phyloP scores from a whole-genome alignment of 2,329 filamentous ascomycete genomes.

The Botrytis tulipae region DNA sequence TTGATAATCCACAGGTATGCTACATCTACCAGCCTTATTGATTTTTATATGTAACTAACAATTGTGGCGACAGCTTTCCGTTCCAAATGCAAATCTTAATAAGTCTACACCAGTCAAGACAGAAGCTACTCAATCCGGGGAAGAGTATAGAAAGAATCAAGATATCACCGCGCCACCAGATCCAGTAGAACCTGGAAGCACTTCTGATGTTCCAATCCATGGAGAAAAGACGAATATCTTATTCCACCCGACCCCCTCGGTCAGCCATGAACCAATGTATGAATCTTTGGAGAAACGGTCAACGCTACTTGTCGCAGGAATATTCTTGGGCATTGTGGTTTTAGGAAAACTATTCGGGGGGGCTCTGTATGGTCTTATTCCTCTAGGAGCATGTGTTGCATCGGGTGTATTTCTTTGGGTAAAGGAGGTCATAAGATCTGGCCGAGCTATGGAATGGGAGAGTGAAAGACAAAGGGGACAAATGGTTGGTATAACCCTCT shows the following conservation, averaged over 20 bases:
- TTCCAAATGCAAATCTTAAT: conserved; percentile 86
- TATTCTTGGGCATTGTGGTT: conserved; percentile 72
- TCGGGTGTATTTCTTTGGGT: conserved; percentile 86
- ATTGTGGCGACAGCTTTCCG: conserved; percentile 56
- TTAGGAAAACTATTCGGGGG: conserved; percentile 79
- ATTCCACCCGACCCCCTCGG: conserved; percentile 88
- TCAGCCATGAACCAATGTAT: conserved; percentile 90
- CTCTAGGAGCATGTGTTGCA: conserved; percentile 66
- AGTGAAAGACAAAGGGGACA: conserved; percentile 82
- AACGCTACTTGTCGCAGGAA: conserved; percentile 65
- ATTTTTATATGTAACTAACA: neutral
- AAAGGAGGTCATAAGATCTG: conserved; percentile 80
- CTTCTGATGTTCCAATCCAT: conserved; percentile 91
- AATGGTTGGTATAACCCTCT: conserved; percentile 49
- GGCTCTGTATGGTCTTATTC: conserved; percentile 71
- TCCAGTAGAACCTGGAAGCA: conserved; percentile 75
- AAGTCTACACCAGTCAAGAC: conserved; percentile 72
- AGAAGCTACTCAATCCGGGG: conserved; percentile 65
- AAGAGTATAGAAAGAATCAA: conserved; percentile 81
- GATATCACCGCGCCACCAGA: conserved; percentile 90
- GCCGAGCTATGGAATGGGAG: conserved; percentile 81
- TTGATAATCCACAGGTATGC: conserved; percentile 67
- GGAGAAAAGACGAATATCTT: conserved; percentile 96
- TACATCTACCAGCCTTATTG: conserved; percentile 1
- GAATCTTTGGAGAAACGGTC: conserved; percentile 70